Percentiles rank a stretch among this genome's conserved stretches.
phyloP scores from a whole-genome alignment of 257 asterid species.

The Salvia splendens region DNA sequence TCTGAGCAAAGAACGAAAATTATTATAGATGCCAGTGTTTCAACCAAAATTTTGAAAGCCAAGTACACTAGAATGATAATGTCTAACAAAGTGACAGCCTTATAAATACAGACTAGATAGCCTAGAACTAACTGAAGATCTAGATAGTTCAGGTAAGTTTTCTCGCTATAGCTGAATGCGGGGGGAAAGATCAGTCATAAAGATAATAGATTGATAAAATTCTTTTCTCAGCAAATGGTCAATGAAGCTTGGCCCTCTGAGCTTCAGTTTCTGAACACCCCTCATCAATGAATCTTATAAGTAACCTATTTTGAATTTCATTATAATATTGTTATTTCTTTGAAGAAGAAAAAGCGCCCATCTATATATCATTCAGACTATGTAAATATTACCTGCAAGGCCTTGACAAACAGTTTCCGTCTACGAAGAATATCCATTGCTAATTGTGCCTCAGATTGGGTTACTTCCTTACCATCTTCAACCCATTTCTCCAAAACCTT shows the following conservation, averaged over 20 bases:
- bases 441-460: conserved; percentile 38
- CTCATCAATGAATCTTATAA: not conserved
- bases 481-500: conserved; percentile 62
- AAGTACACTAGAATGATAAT: too few relatives aligned
- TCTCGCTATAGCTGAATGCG: too few relatives aligned
- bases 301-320: not conserved
- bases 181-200: too few relatives aligned
- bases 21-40: not conserved
- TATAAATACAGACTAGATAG: conserved; percentile 1
- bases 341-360: not conserved
- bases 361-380: not conserved
- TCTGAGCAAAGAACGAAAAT: conserved; percentile 6
- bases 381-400: conserved; percentile 63
- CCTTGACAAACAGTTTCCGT: conserved; percentile 51
- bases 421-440: conserved; percentile 49
- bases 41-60: not conserved
- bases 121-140: not conserved
- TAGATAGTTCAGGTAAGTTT: not conserved
- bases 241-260: not conserved
- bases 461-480: conserved; percentile 66
- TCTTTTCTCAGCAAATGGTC: too few relatives aligned
- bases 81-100: not conserved
- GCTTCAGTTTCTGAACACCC: not conserved
- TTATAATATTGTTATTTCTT: not conserved
- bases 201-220: too few relatives aligned